These are phyloP conservation scores for Plantago coronopus DNA, from an alignment of 305 asterid genomes.

Conservation along the genomic window DNA sequence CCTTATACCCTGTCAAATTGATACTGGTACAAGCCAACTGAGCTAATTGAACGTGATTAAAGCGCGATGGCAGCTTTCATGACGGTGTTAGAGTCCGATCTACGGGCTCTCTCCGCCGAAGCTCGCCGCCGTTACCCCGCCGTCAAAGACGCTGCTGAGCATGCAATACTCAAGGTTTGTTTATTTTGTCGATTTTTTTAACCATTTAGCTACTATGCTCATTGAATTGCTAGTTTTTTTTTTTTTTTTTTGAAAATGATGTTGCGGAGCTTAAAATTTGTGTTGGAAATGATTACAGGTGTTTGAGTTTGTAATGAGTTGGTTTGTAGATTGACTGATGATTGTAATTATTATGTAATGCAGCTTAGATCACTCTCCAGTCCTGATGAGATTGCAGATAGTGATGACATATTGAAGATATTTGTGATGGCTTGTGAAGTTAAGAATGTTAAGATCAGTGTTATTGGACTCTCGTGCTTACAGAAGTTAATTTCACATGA, in stretches of 20 bases:
- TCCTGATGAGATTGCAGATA: conserved; percentile 79
- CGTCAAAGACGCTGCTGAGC: conserved; percentile 98
- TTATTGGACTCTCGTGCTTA: conserved; percentile 82
- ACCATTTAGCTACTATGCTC: not conserved
- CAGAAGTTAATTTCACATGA: conserved; percentile 92
- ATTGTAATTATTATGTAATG: conserved; percentile 27
- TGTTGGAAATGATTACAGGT: not conserved
- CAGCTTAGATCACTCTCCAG: conserved; percentile 88
- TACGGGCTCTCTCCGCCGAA: conserved; percentile 92
- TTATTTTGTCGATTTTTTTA: not conserved
- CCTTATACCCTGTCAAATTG: not conserved
- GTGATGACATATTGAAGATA: conserved; percentile 79
- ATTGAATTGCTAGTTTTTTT: conserved; percentile 1
- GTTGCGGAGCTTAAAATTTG: not conserved
- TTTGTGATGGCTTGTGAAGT: conserved; percentile 98
- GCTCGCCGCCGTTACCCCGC: conserved; percentile 98
- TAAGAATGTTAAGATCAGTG: conserved; percentile 76
- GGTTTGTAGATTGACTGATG: conserved; percentile 22
- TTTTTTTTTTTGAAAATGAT: not conserved
- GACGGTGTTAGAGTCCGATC: conserved; percentile 93
- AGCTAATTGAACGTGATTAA: not conserved
- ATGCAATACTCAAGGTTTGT: conserved; percentile 80
- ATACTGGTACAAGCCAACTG: not conserved
- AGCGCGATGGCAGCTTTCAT: conserved; percentile 78
- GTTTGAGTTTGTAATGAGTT: conserved; percentile 11